phyloP scores from a whole-genome alignment of 768 basidiomycete species.

The Boletus sp. region DNA sequence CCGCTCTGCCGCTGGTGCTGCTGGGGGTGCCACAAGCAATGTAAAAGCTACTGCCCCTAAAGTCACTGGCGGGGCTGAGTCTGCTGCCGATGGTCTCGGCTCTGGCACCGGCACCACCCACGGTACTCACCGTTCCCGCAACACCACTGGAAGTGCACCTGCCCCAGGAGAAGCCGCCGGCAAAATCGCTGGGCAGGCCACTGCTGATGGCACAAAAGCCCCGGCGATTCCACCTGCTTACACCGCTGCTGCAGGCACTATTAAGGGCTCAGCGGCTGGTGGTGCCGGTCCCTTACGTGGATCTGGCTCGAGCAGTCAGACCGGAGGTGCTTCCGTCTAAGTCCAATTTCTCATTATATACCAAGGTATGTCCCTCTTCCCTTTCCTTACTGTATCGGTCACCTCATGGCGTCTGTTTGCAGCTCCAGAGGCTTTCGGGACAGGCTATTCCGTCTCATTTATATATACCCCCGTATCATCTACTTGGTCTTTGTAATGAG shows the following conservation, averaged over 20 bases:
- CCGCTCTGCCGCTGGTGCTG: not conserved
- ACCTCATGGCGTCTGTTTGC: not conserved
- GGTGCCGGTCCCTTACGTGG: not conserved
- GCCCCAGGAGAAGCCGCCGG: not conserved
- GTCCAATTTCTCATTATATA: not conserved
- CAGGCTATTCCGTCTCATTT: not conserved
- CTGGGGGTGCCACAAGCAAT: no score
- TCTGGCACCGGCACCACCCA: not conserved
- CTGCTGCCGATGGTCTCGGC: no score
- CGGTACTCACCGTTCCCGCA: not conserved
- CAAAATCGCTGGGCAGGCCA: not conserved
- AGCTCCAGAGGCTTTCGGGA: not conserved
- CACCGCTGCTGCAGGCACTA: no score
- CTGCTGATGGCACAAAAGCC: not conserved
- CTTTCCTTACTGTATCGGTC: no score
- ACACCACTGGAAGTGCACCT: not conserved
- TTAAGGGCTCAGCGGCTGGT: not conserved
- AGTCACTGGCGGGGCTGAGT: not conserved
- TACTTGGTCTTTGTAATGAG: not conserved
- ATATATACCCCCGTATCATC: not conserved
- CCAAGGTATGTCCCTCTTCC: not conserved
- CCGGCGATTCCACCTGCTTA: rapidly evolving
- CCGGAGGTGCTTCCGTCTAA: not conserved
- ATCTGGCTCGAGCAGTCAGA: not conserved
- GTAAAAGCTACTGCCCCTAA: not conserved